Conservation (phyloP, 1,284 basidiomycete genomes). For the Leccinum fuscescens region DNA sequence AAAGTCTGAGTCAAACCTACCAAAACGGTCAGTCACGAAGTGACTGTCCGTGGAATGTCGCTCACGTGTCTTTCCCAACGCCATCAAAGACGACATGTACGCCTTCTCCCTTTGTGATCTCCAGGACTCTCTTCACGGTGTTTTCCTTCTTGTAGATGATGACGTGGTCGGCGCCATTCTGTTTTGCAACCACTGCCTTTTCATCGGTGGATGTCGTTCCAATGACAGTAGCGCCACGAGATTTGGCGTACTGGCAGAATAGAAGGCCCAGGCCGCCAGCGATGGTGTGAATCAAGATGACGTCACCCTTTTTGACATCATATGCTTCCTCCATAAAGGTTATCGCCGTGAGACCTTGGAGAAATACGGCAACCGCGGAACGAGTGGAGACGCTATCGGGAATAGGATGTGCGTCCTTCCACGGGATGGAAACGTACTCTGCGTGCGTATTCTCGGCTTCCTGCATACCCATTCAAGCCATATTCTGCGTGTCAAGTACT, state of each 20-base stretch:
- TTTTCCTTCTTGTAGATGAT: conserved; percentile 78
- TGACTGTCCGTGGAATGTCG: conserved; percentile 4
- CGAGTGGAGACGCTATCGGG: conserved; percentile 61
- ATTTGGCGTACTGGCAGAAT: conserved; percentile 62
- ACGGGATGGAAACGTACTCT: conserved; percentile 72
- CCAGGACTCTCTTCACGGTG: conserved; percentile 69
- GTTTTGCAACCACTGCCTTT: conserved; percentile 83
- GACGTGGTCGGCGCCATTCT: conserved; percentile 84
- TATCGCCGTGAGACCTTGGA: conserved; percentile 82
- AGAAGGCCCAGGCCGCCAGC: conserved; percentile 76
- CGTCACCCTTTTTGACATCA: conserved; percentile 72
- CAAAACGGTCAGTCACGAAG: background rate
- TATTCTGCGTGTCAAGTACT: background rate
- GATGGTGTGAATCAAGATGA: conserved; percentile 82
- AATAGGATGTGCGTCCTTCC: conserved; percentile 56
- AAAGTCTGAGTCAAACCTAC: conserved; percentile 81
- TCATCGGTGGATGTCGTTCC: conserved; percentile 87
- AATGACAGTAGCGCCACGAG: conserved; percentile 84
- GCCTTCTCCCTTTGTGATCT: conserved; percentile 81
- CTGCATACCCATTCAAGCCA: conserved; percentile 34
- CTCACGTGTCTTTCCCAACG: conserved; percentile 88
- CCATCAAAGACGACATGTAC: conserved; percentile 91
- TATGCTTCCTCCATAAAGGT: conserved; percentile 85
- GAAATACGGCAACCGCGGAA: conserved; percentile 63
- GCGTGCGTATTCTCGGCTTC: conserved; percentile 62